phyloP scores from a whole-genome alignment of 1,284 basidiomycete species.

The Ganoderma meredithae region DNA sequence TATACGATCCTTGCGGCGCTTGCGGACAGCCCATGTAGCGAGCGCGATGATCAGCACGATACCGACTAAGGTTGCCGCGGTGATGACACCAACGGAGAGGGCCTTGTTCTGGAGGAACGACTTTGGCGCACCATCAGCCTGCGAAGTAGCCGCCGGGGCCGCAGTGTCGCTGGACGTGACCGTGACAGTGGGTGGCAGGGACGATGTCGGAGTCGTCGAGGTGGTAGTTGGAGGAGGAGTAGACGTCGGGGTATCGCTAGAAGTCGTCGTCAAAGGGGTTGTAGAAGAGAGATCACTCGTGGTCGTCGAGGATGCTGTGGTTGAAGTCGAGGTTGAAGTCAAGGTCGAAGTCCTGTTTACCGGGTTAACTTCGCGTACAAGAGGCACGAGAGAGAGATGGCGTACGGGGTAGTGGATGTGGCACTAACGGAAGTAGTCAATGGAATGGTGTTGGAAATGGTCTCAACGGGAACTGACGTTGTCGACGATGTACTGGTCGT shows the following conservation, averaged over 20 bases:
- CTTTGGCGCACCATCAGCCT: slow-evolving; percentile 35
- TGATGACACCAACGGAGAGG: slow-evolving; percentile 63
- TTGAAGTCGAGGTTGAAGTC: slow-evolving; percentile 14
- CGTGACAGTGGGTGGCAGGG: slow-evolving; percentile 38
- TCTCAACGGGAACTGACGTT: slow-evolving; percentile 9
- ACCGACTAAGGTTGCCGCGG: slow-evolving; percentile 56
- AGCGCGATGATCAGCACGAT: slow-evolving; percentile 55
- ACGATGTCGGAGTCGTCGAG: slow-evolving; percentile 17
- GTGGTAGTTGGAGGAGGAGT: slow-evolving; percentile 15
- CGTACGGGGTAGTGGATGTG: slow-evolving; percentile 12
- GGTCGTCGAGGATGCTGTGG: slow-evolving; percentile 6
- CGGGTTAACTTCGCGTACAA: neutral
- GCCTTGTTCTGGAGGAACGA: slow-evolving; percentile 70
- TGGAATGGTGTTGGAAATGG: slow-evolving; percentile 18
- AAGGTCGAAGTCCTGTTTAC: slow-evolving; percentile 8
- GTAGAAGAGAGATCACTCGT: slow-evolving; percentile 15
- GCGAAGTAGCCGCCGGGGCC: slow-evolving; percentile 22
- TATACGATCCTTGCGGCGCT: slow-evolving; percentile 54
- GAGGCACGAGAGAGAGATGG: neutral
- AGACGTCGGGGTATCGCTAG: neutral
- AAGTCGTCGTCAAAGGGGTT: slow-evolving; percentile 10
- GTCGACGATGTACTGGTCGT: slow-evolving; percentile 17
- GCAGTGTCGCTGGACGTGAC: slow-evolving; percentile 35
- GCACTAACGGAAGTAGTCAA: slow-evolving; percentile 15
- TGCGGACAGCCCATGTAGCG: slow-evolving; percentile 57